Base-by-base conservation (phyloP, 148 eudicot species). In the Persicaria tinctoria region DNA sequence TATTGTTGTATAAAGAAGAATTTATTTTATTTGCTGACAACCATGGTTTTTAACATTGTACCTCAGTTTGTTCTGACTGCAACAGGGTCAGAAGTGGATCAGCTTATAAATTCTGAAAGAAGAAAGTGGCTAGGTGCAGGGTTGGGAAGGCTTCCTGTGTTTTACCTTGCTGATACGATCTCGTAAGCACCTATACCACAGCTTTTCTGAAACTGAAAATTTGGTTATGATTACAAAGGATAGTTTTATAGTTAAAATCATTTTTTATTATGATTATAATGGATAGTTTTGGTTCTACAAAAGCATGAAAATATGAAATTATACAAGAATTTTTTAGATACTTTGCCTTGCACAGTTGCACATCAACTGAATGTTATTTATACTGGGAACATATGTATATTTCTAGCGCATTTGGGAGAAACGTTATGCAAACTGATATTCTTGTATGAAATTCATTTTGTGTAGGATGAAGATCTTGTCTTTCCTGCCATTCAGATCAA, bases 61-160 rank as follows among this genome's bases (percentile, higher is more conserved):
- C 74, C 62, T 72, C 79, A 95, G 98, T 95, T 92, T 85, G 98
- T 92, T 79, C 79, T 95, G 85, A 81, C 96, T 77, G 98, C 98
- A 77, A 82, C 97, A 66, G 92, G 92, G 70, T 90, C 98, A 68
- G 89, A 92, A 78, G 92, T 87, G 78, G 98, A 95, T 82, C 68
- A 81, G 72, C 82, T 90, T 32, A 78, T 92, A 78, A 76, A 71
- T 71, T 86, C 89, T 76, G 87, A 83, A 62, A 91, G 91, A 82
- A 90, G 76, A 77, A 88, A 80, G 73, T 95, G 97, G 98, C 78
- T 62, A 17, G 92, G 92, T 73, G 79, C 81, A 51, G 90, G 87
- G 80, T 81, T 95, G 82, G 91, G 92, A 81, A 87, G 93, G 85
- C 79, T 95, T 80, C 98, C 97, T 12, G 85, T 95, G 89, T 95